Evolutionary conservation across 805 yeast genomes (phyloP), one percentile per base, ranked within the genome.

Genomic region (Myxozyma neotropica): DNA sequence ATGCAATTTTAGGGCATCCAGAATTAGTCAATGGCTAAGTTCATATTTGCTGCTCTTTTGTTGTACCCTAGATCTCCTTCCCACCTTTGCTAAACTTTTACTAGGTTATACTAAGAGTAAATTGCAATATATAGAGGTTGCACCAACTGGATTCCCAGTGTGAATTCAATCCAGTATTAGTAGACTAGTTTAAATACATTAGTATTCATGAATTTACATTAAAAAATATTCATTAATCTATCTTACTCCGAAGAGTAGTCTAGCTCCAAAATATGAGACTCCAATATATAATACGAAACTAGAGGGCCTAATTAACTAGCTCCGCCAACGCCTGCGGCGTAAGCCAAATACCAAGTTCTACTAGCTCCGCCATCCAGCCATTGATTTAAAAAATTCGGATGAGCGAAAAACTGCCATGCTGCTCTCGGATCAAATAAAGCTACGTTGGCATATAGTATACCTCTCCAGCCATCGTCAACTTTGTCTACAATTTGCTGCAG

Each of bases 311-410:
- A n/a, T 36, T 19, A 50, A 13, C 15, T 29, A 7, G 46, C 47
- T 15, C 55, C 55, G 15, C 55, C 55, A 42, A 52, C 55, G 26
- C 62, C 58, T 6, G 62, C 62, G 12, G 62, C 47, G 66, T 82
- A 88, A 0, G 96, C 84, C 63, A 90, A 76, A 10, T 92, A 85
- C 96, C 96, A 91, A 0, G 97, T 87, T 61, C 85, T 75, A 24
- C 93, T 85, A 80, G 90, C 93, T 1, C 97, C 97, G 57, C 83
- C 83, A 69, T 92, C 97, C 50, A 92, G 81, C 67, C 80, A 80
- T 4, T 72, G 39, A 67, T 19, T 75, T 45, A 77, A 70, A 80
- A 89, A 90, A 55, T 74, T 75, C 3, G 76, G 67, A 39, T 81
- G 70, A 1, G 84, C 70, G 71, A 89, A 89, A 73, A 82, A 90